A percentile compares a stretch with the other conserved stretches of the same genome.
phyloP scores from a whole-genome alignment of 331 rosid genomes.

The Spiraea crenata region DNA sequence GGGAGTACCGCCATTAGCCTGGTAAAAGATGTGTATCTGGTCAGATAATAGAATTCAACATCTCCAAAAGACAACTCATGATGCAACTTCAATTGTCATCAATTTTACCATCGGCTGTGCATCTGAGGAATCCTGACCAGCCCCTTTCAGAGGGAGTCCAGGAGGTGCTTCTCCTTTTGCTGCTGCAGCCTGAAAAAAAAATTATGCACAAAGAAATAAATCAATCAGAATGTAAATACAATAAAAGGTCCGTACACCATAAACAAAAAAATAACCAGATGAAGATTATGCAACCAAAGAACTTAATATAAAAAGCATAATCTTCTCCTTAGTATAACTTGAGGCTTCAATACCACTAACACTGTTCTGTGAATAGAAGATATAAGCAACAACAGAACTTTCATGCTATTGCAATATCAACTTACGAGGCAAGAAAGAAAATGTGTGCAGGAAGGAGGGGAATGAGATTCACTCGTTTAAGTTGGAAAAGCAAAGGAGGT shows the following conservation, averaged over 20 bases:
- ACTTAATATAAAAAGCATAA: not conserved
- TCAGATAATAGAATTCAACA: constrained; percentile 20
- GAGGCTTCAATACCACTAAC: not conserved
- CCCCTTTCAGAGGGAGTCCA: constrained; percentile 96
- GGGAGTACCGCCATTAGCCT: constrained; percentile 75
- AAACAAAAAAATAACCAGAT: not conserved
- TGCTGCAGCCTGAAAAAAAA: constrained; percentile 84
- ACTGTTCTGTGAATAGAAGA: not conserved
- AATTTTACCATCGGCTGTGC: constrained; percentile 57
- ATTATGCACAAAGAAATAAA: constrained; percentile 1
- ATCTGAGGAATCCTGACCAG: constrained; percentile 92
- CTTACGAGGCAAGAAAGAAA: not conserved
- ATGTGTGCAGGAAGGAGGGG: not conserved
- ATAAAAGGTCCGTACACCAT: not conserved
- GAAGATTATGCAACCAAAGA: not conserved
- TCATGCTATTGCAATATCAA: not conserved
- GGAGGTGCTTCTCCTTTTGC: constrained; percentile 99
- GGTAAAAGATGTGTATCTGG: constrained; percentile 20
- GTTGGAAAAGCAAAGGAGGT: not conserved
- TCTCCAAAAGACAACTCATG: constrained; percentile 8
- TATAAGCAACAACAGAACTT: not conserved
- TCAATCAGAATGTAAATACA: constrained; percentile 14
- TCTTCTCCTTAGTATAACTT: not conserved
- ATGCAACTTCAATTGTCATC: constrained; percentile 16
- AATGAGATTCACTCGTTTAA: not conserved